phyloP scores from a whole-genome alignment of 1,284 basidiomycete genomes.

The Lentinula novae-zelandiae region DNA sequence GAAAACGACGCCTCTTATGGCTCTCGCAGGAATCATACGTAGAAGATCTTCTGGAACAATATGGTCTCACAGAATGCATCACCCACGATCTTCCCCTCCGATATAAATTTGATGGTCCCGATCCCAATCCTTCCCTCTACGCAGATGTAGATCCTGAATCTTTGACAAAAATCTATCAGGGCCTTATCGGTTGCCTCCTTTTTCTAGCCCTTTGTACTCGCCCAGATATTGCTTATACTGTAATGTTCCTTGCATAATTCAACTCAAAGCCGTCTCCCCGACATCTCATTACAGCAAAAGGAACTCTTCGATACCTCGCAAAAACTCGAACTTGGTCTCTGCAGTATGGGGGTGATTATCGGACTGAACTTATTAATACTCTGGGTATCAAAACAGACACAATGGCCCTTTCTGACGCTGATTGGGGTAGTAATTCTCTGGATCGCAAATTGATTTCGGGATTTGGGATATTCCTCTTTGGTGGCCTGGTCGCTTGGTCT shows the following conservation, averaged over 20 bases:
- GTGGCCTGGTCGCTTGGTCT: too few relatives aligned
- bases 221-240: neutral
- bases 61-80: neutral
- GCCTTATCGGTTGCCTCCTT: neutral
- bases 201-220: neutral
- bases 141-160: neutral
- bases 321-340: neutral
- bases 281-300: constrained; percentile 4
- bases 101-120: neutral
- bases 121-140: neutral
- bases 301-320: neutral
- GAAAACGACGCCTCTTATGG: neutral
- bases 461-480: neutral
- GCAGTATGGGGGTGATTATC: constrained; percentile 11
- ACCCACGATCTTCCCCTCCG: neutral
- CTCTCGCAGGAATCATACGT: constrained; percentile 5
- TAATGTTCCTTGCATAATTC: constrained; percentile 4
- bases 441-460: too few relatives aligned
- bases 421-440: too few relatives aligned
- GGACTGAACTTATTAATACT: neutral
- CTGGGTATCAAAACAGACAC: neutral
- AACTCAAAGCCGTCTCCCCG: neutral
- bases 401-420: too few relatives aligned
- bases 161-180: neutral
- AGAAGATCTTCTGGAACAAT: constrained; percentile 6